phyloP scores from a whole-genome alignment of 495 filamentous ascomycete species.

The Aspergillus cavernicola region DNA sequence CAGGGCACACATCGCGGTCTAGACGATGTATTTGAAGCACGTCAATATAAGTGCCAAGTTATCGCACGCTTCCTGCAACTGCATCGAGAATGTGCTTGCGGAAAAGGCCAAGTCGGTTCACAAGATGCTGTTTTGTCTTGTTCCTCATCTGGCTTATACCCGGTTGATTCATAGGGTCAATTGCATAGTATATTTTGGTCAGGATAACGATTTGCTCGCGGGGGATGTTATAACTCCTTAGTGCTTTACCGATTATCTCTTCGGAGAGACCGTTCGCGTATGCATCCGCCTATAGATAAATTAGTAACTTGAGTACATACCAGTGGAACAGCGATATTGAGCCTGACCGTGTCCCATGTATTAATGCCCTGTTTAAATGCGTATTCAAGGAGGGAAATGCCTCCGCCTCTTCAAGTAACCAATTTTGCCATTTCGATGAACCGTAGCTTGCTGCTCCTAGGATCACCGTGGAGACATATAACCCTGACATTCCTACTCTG shows the following conservation, averaged over 20 bases:
- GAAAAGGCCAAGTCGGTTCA: constrained; percentile 43
- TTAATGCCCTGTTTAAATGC: constrained; percentile 41
- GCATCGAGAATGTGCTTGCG: constrained; percentile 50
- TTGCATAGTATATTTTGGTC: constrained; percentile 65
- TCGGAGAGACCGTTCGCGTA: constrained; percentile 71
- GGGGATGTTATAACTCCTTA: constrained; percentile 68
- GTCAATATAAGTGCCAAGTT: constrained; percentile 51
- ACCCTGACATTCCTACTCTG: neutral
- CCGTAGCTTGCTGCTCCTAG: neutral
- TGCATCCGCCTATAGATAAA: constrained; percentile 29
- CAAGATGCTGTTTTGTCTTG: constrained; percentile 4
- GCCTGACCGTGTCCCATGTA: constrained; percentile 63
- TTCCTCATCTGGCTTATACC: no score
- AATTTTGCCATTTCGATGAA: neutral
- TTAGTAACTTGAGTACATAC: no score
- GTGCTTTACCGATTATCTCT: constrained; percentile 65
- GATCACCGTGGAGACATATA: constrained; percentile 2
- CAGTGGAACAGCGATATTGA: no score
- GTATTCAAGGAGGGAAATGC: constrained; percentile 34
- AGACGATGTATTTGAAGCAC: constrained; percentile 50
- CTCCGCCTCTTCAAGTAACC: constrained; percentile 2
- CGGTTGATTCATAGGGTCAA: no score
- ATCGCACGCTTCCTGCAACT: constrained; percentile 43
- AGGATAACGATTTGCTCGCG: constrained; percentile 65
- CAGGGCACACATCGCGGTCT: constrained; percentile 34